Conservation (phyloP, 1,139 yeast species). For the Pichia sp. region DNA sequence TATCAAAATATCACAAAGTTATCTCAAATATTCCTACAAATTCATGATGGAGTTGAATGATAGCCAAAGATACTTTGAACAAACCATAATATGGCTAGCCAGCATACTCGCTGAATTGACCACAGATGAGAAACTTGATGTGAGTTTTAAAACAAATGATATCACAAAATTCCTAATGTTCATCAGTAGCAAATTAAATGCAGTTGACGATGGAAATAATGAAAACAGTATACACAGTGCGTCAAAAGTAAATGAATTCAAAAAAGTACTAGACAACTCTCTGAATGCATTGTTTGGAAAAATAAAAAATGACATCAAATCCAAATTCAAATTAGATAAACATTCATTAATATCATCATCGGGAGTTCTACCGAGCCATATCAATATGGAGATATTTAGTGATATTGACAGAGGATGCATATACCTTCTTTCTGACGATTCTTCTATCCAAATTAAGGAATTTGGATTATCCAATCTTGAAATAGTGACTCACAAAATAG, state of each 20-base stretch:
- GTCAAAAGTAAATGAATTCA: slow-evolving; percentile 16
- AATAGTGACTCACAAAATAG: no score
- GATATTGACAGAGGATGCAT: slow-evolving; percentile 9
- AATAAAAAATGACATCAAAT: slow-evolving; percentile 25
- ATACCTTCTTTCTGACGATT: no score
- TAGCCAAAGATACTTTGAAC: slow-evolving; percentile 51
- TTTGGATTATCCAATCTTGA: no score
- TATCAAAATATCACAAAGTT: slow-evolving; percentile 33
- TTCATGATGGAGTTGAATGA: slow-evolving; percentile 48
- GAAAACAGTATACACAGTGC: not conserved
- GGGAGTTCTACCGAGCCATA: not conserved
- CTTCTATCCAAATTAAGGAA: no score
- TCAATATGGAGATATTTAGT: slow-evolving; percentile 6
- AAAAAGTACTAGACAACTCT: slow-evolving; percentile 15
- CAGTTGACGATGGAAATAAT: not conserved
- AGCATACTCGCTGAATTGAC: slow-evolving; percentile 33
- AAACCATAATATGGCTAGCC: slow-evolving; percentile 49
- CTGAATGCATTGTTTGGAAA: slow-evolving; percentile 21
- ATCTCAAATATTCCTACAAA: slow-evolving; percentile 40
- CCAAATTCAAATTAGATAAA: slow-evolving; percentile 18
- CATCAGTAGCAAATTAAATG: slow-evolving; percentile 17
- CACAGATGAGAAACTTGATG: slow-evolving; percentile 27
- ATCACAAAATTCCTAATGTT: slow-evolving; percentile 27
- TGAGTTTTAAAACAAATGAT: slow-evolving; percentile 24
- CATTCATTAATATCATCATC: slow-evolving; percentile 2